phyloP scores from a whole-genome alignment of 176 grass and related monocot genomes.

The Aegilops longissima region DNA sequence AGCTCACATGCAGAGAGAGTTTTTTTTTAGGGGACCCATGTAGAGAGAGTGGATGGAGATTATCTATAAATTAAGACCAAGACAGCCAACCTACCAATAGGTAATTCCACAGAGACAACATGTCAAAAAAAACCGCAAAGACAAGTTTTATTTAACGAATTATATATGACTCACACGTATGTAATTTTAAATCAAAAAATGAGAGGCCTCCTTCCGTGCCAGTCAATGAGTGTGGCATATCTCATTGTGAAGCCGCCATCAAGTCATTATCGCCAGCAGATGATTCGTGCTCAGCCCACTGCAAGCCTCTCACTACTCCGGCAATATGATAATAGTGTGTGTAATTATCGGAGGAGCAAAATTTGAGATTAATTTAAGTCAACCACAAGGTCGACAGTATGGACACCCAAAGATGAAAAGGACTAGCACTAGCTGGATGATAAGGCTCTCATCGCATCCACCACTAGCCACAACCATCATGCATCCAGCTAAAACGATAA shows the following conservation, averaged over 20 bases:
- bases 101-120: too few species aligned
- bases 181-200: neutral
- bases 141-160: neutral
- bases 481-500: conserved; percentile 12
- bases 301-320: neutral
- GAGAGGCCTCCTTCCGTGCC: neutral
- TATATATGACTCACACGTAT: neutral
- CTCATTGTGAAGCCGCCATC: neutral
- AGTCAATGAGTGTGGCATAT: neutral
- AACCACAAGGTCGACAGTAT: conserved; percentile 14
- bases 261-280: neutral
- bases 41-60: too few species aligned
- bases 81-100: too few species aligned
- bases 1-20: too few species aligned
- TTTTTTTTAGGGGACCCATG: too few species aligned
- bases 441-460: conserved; percentile 11
- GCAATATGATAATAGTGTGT: too few species aligned
- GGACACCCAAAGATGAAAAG: conserved; percentile 9
- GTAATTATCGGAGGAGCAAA: neutral
- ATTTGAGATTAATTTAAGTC: neutral
- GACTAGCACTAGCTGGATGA: conserved; percentile 15
- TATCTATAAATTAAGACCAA: too few species aligned
- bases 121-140: too few species aligned
- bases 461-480: neutral
- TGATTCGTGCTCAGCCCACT: neutral